These are phyloP conservation scores for Fusarium ramigenum DNA, from an alignment of 2,329 filamentous ascomycete genomes.

Conservation along the genomic window DNA sequence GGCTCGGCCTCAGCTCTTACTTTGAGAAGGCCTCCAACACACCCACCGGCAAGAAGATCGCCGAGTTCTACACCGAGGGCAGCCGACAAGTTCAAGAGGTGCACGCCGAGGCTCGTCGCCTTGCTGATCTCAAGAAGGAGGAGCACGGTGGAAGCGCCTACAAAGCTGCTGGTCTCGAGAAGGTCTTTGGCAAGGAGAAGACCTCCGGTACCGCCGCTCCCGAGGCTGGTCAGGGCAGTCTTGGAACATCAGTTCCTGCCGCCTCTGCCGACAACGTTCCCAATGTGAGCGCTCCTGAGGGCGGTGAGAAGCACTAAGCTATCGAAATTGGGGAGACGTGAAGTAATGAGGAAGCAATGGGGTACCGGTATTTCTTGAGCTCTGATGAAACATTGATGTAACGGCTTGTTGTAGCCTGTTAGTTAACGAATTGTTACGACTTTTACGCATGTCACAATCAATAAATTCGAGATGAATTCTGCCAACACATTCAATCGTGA, in stretches of 20 bases:
- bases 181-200: slow-evolving; percentile 65
- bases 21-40: slow-evolving; percentile 93
- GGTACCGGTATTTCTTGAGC: not conserved
- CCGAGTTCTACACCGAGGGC: slow-evolving; percentile 85
- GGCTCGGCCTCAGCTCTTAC: slow-evolving; percentile 80
- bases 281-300: slow-evolving; percentile 36
- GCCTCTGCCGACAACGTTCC: slow-evolving; percentile 34
- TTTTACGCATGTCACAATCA: slow-evolving; percentile 31
- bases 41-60: slow-evolving; percentile 87
- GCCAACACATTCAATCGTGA: not conserved
- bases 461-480: slow-evolving; percentile 26
- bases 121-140: slow-evolving; percentile 87
- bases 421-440: slow-evolving; percentile 39
- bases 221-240: slow-evolving; percentile 23
- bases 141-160: slow-evolving; percentile 67
- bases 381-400: slow-evolving; percentile 12
- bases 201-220: slow-evolving; percentile 31
- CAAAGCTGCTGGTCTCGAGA: slow-evolving; percentile 67
- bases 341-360: slow-evolving; percentile 1
- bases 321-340: not conserved
- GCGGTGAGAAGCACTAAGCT: slow-evolving; percentile 35
- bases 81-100: slow-evolving; percentile 94
- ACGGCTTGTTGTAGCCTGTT: slow-evolving; percentile 11
- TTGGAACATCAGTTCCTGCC: slow-evolving; percentile 34
- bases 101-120: slow-evolving; percentile 86